phyloP scores from a whole-genome alignment of 768 basidiomycete species.

The Mycena chlorophos region DNA sequence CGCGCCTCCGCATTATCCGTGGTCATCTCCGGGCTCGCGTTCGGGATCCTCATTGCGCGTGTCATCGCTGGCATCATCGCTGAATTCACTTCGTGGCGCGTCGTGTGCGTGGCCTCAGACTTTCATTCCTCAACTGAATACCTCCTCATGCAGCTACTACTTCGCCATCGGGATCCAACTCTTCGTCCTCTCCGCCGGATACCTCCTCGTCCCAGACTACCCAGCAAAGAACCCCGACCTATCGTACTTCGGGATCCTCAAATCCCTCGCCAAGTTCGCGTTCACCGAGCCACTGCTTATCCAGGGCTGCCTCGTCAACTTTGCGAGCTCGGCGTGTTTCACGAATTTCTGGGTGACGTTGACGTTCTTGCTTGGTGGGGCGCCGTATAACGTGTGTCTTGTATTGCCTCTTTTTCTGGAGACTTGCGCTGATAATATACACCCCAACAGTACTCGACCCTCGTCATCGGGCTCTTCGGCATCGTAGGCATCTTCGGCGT shows the following conservation, averaged over 20 bases:
- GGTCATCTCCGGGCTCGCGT: slow-evolving; percentile 47
- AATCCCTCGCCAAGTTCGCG: slow-evolving; percentile 56
- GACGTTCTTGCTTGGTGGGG: slow-evolving; percentile 59
- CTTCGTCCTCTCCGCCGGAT: slow-evolving; percentile 43
- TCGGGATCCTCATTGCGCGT: slow-evolving; percentile 56
- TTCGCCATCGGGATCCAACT: slow-evolving; percentile 36
- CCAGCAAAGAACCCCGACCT: slow-evolving; percentile 52
- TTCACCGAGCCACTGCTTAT: slow-evolving; percentile 61
- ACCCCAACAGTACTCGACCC: neutral
- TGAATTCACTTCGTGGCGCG: slow-evolving; percentile 53
- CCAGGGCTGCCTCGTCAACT: slow-evolving; percentile 48
- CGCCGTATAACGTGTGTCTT: slow-evolving; percentile 51
- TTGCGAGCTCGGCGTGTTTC: slow-evolving; percentile 42
- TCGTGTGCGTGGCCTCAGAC: slow-evolving; percentile 59
- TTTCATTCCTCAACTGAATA: no score
- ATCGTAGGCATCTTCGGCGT: slow-evolving; percentile 74
- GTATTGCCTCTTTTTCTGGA: neutral
- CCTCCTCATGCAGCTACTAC: neutral
- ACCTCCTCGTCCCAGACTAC: slow-evolving; percentile 55
- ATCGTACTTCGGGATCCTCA: slow-evolving; percentile 54
- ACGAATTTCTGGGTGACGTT: slow-evolving; percentile 49
- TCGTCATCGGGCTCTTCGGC: slow-evolving; percentile 68
- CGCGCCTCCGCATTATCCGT: slow-evolving; percentile 60
- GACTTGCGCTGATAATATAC: neutral
- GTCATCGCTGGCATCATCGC: slow-evolving; percentile 58